A percentile compares a stretch with the other conserved stretches of the same genome.
phyloP scores from a whole-genome alignment of 805 yeast genomes.

The Ogataea sp. region DNA sequence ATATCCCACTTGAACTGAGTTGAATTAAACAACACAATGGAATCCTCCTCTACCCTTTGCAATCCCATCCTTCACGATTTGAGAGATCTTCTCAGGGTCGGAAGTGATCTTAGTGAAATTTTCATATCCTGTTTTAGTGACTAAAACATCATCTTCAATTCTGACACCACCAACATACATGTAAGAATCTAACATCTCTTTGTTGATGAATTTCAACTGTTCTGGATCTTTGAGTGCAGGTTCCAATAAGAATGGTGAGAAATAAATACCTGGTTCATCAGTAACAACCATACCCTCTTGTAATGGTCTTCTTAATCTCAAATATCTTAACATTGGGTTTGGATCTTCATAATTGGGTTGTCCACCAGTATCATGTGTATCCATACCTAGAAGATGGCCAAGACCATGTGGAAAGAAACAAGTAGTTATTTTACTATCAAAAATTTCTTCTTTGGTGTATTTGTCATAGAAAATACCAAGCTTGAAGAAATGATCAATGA shows the following conservation, averaged over 20 bases:
- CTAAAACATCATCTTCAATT: conserved; percentile 86
- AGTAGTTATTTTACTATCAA: conserved; percentile 60
- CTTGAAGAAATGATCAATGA: conserved; percentile 61
- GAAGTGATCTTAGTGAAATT: conserved; percentile 77
- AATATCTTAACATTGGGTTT: conserved; percentile 64
- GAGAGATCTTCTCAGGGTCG: conserved; percentile 75
- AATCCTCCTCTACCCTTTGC: conserved; percentile 53
- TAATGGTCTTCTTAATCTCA: conserved; percentile 72
- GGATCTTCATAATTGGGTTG: conserved; percentile 77
- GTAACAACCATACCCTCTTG: conserved; percentile 80
- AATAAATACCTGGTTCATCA: conserved; percentile 92
- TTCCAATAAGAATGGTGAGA: conserved; percentile 73
- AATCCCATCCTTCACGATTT: conserved; percentile 66
- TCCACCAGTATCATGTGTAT: conserved; percentile 95
- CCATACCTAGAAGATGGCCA: conserved; percentile 91
- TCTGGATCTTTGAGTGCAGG: conserved; percentile 45
- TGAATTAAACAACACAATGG: conserved; percentile 33
- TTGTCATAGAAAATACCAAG: conserved; percentile 68
- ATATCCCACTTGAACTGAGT: background rate
- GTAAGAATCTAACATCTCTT: conserved; percentile 62
- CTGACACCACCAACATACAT: conserved; percentile 95
- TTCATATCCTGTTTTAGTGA: conserved; percentile 71
- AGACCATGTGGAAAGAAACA: conserved; percentile 93
- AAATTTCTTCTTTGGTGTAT: conserved; percentile 54
- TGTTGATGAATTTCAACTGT: conserved; percentile 51